Evolutionary conservation across 495 filamentous ascomycete species (phyloP).

Genomic region (Xylaria scruposa): DNA sequence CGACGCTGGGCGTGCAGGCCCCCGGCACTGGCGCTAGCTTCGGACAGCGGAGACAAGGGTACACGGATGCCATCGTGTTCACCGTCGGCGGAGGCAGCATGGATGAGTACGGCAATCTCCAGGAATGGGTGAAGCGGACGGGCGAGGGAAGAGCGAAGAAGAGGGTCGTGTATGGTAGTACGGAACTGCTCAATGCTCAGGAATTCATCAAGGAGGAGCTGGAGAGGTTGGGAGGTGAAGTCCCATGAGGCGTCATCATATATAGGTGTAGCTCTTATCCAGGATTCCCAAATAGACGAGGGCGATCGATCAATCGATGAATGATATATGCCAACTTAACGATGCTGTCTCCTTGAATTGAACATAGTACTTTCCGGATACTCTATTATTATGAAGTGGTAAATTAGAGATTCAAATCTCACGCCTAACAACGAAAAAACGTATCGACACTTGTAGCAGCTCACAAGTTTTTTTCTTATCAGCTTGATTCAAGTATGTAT

Average conservation of each 20-base stretch:
- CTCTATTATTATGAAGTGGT: too few species aligned
- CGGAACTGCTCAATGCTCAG: constrained; percentile 87
- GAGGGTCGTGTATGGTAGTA: constrained; percentile 94
- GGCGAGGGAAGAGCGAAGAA: constrained; percentile 64
- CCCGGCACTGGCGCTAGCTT: constrained; percentile 85
- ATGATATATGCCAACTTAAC: constrained; percentile 1
- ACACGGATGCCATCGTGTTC: constrained; percentile 95
- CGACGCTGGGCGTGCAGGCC: constrained; percentile 51
- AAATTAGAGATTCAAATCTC: too few species aligned
- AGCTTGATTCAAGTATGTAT: background rate
- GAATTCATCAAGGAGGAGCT: constrained; percentile 86
- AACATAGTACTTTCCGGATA: background rate
- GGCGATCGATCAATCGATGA: background rate
- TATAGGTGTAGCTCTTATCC: background rate
- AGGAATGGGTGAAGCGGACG: constrained; percentile 90
- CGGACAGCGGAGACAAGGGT: constrained; percentile 90
- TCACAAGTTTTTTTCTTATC: background rate
- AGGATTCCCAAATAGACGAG: background rate
- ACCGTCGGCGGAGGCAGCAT: constrained; percentile 97
- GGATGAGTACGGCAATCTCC: constrained; percentile 98
- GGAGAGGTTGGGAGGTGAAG: constrained; percentile 71
- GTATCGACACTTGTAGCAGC: background rate
- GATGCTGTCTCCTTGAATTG: background rate
- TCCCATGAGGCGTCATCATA: constrained; percentile 38
- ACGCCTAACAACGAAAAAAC: too few species aligned